Evolutionary conservation across 106 monocot genomes (phyloP), one percentile per base, ranked within the genome.

Genomic region (Acorus calamus): DNA sequence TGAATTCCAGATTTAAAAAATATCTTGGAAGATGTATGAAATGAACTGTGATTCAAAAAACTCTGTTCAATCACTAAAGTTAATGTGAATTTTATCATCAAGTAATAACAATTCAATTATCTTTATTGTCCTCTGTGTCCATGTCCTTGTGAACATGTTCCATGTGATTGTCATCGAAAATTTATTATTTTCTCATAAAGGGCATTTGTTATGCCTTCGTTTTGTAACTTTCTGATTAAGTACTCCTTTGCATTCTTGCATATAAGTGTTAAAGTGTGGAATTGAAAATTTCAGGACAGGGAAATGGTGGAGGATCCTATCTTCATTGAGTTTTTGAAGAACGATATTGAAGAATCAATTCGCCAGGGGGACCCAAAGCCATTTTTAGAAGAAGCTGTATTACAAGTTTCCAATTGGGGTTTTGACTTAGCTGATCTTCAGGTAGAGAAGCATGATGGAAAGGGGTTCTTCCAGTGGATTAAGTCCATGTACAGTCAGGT

Each of bases 351-450:
- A 12, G 96, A 98, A 75, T 91, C 96, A 42, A 67, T 98, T 57
- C 72, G 96, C 4, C 96, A 91, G 59, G 62, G 79, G 28, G 62
- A 92, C 55, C 4, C 88, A 45, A 85, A 75, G 28, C 83, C 96
- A 46, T 98, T 98, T 70, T 70, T 91, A 28, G 83, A 98, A 70
- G 96, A 98, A 72, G 83, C 87, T 55, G 77, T 85, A 8, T 69
- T 98, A 56, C 91, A 91, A 66, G 96, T 98, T 12, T 92, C 91
- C 14, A 76, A 83, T 42, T 98, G 96, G 96, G 96, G 96, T 42
- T 98, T 98, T 68, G 85, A 62, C 59, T 66, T 98, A 28, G 78
- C 88, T 67, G 91, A 98, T 47, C 64, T 98, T 52, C 91, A 98
- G 69, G 85, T 79, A 47, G 78, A 82, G 64, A 86, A 84, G 47